Percentiles rank a stretch among this genome's conserved stretches.
phyloP scores from a whole-genome alignment of 2,329 filamentous ascomycete species.

The Ceratocystis harringtonii region DNA sequence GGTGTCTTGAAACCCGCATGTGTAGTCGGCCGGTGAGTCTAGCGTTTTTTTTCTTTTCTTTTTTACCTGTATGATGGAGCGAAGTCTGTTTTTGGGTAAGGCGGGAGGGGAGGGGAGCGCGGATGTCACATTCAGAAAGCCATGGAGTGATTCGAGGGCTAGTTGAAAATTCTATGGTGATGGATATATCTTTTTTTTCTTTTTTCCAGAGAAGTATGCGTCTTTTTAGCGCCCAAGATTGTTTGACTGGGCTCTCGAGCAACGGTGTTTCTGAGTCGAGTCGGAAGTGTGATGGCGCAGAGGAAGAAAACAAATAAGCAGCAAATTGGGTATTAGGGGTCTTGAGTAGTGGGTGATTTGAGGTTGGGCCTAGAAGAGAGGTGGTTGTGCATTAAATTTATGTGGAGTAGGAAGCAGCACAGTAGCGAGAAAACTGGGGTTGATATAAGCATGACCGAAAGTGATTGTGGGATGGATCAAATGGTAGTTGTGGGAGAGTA shows the following conservation, averaged over 20 bases:
- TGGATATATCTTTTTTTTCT: not conserved
- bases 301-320: not conserved
- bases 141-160: no score
- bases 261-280: not conserved
- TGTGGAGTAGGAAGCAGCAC: conserved; percentile 3
- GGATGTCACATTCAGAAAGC: not conserved
- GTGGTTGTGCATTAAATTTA: not conserved
- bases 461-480: conserved; percentile 10
- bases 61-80: not conserved
- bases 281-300: not conserved
- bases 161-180: not conserved
- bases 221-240: not conserved
- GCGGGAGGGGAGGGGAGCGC: not conserved
- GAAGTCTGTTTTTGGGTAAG: not conserved
- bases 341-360: not conserved
- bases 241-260: not conserved
- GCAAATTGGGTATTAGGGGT: not conserved
- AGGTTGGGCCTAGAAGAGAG: not conserved
- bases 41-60: not conserved
- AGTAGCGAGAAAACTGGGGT: conserved; percentile 8
- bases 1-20: not conserved
- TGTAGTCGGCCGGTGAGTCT: not conserved
- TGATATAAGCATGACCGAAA: conserved; percentile 10
- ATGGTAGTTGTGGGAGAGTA: conserved; percentile 5
- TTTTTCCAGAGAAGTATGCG: not conserved